These are phyloP conservation scores for Sphaerosporella brunnea DNA, from an alignment of 495 filamentous ascomycete species.

Conservation along the genomic window DNA sequence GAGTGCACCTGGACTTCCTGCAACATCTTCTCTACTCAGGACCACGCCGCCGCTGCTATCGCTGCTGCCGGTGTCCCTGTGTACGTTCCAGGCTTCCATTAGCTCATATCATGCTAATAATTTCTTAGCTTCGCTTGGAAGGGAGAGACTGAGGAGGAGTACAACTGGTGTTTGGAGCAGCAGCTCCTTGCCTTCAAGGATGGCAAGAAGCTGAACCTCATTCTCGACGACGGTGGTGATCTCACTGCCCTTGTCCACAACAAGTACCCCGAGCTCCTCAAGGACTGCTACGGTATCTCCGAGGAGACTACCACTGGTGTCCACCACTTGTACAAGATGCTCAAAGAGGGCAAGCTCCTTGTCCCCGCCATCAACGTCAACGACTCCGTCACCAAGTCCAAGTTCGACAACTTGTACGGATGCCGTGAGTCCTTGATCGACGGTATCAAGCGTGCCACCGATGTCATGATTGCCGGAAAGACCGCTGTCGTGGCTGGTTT, in stretches of 20 bases:
- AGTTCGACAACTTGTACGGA: conserved; percentile 99
- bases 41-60: conserved; percentile 94
- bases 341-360: conserved; percentile 79
- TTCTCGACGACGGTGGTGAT: conserved; percentile 97
- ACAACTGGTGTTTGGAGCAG: conserved; percentile 98
- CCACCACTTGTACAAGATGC: conserved; percentile 96
- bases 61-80: conserved; percentile 86
- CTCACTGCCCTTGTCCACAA: conserved; percentile 88
- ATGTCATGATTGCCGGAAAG: conserved; percentile 99
- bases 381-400: conserved; percentile 97
- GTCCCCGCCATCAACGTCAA: conserved; percentile 98
- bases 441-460: conserved; percentile 98
- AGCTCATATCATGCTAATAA: conserved; percentile 7
- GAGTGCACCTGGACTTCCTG: conserved; percentile 96
- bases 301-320: conserved; percentile 99
- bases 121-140: conserved; percentile 79
- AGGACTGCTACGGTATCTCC: conserved; percentile 93
- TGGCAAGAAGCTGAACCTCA: conserved; percentile 88
- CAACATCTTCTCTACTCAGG: conserved; percentile 99
- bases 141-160: conserved; percentile 99
- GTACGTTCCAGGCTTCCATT: conserved; percentile 26
- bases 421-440: conserved; percentile 97
- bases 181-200: conserved; percentile 94
- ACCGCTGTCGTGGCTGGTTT: conserved; percentile 91
- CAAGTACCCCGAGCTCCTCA: conserved; percentile 94